These are phyloP conservation scores for Colletotrichum melonis DNA, from an alignment of 2,329 filamentous ascomycete species.

Conservation along the genomic window DNA sequence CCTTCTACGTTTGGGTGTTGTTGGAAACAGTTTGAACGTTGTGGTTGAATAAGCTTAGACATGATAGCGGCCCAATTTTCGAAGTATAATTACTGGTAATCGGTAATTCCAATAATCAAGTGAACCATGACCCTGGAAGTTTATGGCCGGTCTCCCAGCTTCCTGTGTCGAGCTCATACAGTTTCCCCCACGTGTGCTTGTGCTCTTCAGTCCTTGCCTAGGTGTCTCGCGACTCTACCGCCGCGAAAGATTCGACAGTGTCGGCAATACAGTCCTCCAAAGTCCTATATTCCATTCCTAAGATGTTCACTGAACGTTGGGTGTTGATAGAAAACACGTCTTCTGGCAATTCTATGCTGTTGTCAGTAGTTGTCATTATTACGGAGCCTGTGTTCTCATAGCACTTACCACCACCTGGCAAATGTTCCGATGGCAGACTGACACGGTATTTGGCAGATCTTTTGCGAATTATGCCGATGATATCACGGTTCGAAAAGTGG, in stretches of 20 bases:
- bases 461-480: too few relatives aligned
- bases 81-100: not conserved
- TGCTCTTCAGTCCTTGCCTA: not conserved
- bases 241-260: not conserved
- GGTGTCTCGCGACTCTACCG: not conserved
- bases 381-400: too few relatives aligned
- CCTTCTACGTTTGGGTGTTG: not conserved
- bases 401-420: too few relatives aligned
- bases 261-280: not conserved
- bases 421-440: too few relatives aligned
- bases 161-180: not conserved
- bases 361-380: too few relatives aligned
- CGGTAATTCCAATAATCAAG: not conserved
- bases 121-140: not conserved
- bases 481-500: too few relatives aligned
- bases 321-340: not conserved
- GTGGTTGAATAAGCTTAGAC: not conserved
- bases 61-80: not conserved
- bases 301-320: not conserved
- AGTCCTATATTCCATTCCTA: not conserved
- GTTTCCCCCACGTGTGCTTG: not conserved
- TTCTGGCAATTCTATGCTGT: not conserved
- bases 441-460: too few relatives aligned
- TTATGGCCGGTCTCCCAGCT: not conserved
- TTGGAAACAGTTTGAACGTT: not conserved